A percentile compares a stretch with the other conserved stretches of the same genome.
These are phyloP conservation scores for Neurospora sp. DNA, from an alignment of 495 filamentous ascomycete species.

Conservation along the genomic window DNA sequence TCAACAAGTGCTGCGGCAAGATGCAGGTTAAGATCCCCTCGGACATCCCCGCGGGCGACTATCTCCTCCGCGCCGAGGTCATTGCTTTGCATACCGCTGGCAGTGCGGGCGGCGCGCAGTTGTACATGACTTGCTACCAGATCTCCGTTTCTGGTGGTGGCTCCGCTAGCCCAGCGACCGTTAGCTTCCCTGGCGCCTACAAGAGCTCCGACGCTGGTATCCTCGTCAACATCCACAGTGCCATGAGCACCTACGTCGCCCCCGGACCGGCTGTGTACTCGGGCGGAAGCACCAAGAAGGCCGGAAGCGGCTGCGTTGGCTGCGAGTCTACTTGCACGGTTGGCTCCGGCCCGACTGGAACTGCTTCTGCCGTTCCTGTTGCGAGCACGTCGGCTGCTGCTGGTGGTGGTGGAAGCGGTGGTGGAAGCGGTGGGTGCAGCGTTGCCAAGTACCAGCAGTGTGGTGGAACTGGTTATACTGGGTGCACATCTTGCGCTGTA, in stretches of 20 bases:
- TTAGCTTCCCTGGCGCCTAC: constrained; percentile 40
- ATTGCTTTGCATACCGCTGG: constrained; percentile 41
- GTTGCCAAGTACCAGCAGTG: constrained; percentile 34
- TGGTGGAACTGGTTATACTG: constrained; percentile 34
- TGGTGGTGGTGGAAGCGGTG: constrained; percentile 11
- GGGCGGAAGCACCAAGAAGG: constrained; percentile 26
- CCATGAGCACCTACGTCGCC: constrained; percentile 24
- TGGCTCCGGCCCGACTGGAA: constrained; percentile 20
- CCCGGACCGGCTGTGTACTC: constrained; percentile 33
- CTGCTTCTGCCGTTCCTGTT: constrained; percentile 4
- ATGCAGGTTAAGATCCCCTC: constrained; percentile 38
- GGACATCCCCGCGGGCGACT: constrained; percentile 40
- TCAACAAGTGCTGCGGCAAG: constrained; percentile 44
- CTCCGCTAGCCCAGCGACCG: constrained; percentile 26
- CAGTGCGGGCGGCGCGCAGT: constrained; percentile 31
- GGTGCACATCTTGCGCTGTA: constrained; percentile 33
- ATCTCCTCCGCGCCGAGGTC: constrained; percentile 42
- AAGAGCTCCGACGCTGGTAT: constrained; percentile 38
- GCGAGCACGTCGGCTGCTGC: constrained; percentile 8
- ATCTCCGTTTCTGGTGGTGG: constrained; percentile 23
- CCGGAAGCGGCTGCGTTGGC: constrained; percentile 25
- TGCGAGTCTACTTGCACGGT: constrained; percentile 32
- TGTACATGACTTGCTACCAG: constrained; percentile 45
- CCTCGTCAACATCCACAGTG: constrained; percentile 37
- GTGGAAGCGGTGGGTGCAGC: constrained; percentile 20